phyloP scores from a whole-genome alignment of 768 basidiomycete genomes.

The Naganishia friedmannii region DNA sequence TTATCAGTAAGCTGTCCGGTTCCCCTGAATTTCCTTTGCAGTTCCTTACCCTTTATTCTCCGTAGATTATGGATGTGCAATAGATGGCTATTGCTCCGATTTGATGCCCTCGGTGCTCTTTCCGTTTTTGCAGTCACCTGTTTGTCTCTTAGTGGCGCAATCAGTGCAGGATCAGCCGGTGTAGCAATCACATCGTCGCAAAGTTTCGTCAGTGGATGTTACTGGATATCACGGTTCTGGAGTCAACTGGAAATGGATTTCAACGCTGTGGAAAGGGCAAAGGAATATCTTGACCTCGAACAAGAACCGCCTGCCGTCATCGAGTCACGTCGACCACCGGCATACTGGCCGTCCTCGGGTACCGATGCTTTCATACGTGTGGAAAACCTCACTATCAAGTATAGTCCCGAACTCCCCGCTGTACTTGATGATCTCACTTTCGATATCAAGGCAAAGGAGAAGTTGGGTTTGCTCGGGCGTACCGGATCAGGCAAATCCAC shows the following conservation, averaged over 20 bases:
- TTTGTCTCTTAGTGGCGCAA: slow-evolving; percentile 64
- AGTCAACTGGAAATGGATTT: slow-evolving; percentile 52
- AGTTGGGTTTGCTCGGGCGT: slow-evolving; percentile 74
- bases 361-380: slow-evolving; percentile 63
- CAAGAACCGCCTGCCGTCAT: slow-evolving; percentile 79
- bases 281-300: slow-evolving; percentile 84
- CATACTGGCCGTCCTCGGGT: slow-evolving; percentile 82
- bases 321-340: slow-evolving; percentile 72
- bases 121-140: slow-evolving; percentile 69
- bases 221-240: slow-evolving; percentile 51
- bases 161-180: slow-evolving; percentile 56
- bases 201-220: slow-evolving; percentile 57
- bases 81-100: slow-evolving; percentile 77
- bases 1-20: slow-evolving; percentile 64
- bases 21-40: not conserved
- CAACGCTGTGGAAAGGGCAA: slow-evolving; percentile 78
- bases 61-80: slow-evolving; percentile 80
- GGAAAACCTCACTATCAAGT: slow-evolving; percentile 74
- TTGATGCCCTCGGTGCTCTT: slow-evolving; percentile 67
- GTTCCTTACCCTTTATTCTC: not conserved
- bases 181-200: slow-evolving; percentile 70
- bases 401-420: slow-evolving; percentile 76
- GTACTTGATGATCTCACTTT: slow-evolving; percentile 77
- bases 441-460: slow-evolving; percentile 65
- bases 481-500: slow-evolving; percentile 57